A percentile compares a stretch with the other conserved stretches of the same genome.
Evolutionary conservation across 192 early-diverging fungal genomes (phyloP).

Genomic region (Gaertneriomyces sp.): DNA sequence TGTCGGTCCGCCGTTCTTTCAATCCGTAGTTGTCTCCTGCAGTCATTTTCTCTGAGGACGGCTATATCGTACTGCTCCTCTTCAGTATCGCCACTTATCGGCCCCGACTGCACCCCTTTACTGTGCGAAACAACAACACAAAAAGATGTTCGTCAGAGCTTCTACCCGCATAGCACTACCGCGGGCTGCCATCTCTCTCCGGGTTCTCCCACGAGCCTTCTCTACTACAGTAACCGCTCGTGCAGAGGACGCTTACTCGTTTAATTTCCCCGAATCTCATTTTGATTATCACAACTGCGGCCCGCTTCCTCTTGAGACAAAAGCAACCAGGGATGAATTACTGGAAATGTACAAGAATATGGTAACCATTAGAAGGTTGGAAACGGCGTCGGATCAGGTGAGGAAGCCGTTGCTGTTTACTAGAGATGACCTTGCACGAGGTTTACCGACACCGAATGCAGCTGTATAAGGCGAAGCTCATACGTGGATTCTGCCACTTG

Average conservation of each 20-base stretch:
- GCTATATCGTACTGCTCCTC: no score
- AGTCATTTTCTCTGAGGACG: no score
- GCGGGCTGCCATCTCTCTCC: no score
- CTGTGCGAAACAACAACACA: no score
- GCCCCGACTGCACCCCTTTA: no score
- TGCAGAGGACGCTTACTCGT: slow-evolving; percentile 35
- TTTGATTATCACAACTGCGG: slow-evolving; percentile 87
- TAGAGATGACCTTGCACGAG: background rate
- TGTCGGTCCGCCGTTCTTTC: no score
- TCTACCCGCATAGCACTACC: no score
- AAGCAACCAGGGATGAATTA: slow-evolving; percentile 68
- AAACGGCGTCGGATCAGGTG: slow-evolving; percentile 83
- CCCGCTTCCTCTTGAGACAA: slow-evolving; percentile 54
- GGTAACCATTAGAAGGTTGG: slow-evolving; percentile 85
- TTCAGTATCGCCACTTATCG: no score
- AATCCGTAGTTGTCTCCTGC: no score
- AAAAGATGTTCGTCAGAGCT: no score
- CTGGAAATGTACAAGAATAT: slow-evolving; percentile 83
- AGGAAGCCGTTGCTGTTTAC: background rate
- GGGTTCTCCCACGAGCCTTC: slow-evolving; percentile 8
- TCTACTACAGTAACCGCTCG: slow-evolving; percentile 9
- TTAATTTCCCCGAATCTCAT: slow-evolving; percentile 67
- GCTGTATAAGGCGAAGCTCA: slow-evolving; percentile 94
- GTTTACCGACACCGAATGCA: slow-evolving; percentile 21
- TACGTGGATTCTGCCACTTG: slow-evolving; percentile 98